Evolutionary conservation across 2,329 filamentous ascomycete genomes (phyloP), one percentile per base, ranked within the genome.

Genomic region (Leptographium flavum): DNA sequence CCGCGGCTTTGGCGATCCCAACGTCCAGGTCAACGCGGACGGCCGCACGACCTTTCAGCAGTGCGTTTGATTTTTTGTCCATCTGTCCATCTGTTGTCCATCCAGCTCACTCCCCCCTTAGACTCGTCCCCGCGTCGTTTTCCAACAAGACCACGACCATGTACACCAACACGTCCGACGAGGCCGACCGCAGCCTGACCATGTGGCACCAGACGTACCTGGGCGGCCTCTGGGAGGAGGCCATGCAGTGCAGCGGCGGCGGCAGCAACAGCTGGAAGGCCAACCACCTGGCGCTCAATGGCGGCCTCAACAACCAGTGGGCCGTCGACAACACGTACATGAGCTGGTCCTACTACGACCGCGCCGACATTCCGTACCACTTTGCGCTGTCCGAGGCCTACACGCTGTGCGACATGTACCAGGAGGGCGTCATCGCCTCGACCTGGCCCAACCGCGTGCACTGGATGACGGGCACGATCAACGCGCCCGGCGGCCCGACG

Each of bases 181-280:
- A n/a, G n/a, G n/a, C n/a, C n/a, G n/a, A 17, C n/a, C n/a, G n/a
- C 6, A 45, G 27, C 21, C 58, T 74, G 9, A 61, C 69, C 13
- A 71, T 71, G 0, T 76, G 68, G 66, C 69, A 75, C 50, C 57
- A 76, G 19, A 74, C 73, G 51, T 73, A 74, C 50, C 60, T 67
- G 5, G 71, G 70, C 2, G 69, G 67, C 14, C 58, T 63, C 32
- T 73, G 63, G 59, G 50, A 58, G 5, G 59, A 72, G 30, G 68
- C 71, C 1, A 74, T 71, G 5, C 72, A 76, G 52, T 76, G 73
- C 52, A 71, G 72, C 61, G 49, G 58, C 5, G 67, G 68, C 5
- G 72, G 72, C 5, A 61, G 59, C 49, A 75, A 76, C 49, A 65
- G 65, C 19, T 76, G 72, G 61, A 48, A 60, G 28, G 60, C 65